Evolutionary conservation across 352 stramenopile species (phyloP), one percentile per base, ranked within the genome.

Genomic region (Globisporangium spiculum): DNA sequence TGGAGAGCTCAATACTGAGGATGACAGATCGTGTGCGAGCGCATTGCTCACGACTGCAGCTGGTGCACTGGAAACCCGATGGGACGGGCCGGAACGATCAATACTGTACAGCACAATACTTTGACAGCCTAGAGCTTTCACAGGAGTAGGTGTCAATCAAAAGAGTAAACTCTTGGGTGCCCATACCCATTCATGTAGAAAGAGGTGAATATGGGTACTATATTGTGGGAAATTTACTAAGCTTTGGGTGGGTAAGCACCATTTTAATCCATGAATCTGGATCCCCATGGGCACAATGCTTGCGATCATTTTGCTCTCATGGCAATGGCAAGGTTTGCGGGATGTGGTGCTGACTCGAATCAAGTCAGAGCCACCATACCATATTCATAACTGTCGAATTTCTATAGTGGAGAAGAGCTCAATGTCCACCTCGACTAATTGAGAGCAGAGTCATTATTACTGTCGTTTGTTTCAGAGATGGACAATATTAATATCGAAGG

Each of bases 31-130:
- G 20, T 26, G 6, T 54, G 48, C 7, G 26, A 52, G 34, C 20
- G 20, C 57, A 52, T 62, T 46, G 32, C 20, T 63, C 20, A 63
- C 30, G 22, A 32, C 32, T 32, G 32, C 57, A 63, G 57, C 20
- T 63, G 32, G 32, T 38, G 57, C 32, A 7, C 3, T 9, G 14
- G 57, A 63, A 63, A 63, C 57, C 57, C 34, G 57, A 63, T 63
- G 57, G 32, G 9, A 27, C 12, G 5, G 55, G 26, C 18, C 2
- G 27, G 14, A 26, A 8, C 50, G 50, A 32, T 44, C 38, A 46
- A 41, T 14, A 41, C 5, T 41, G 36, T 16, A 41, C 30, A 32
- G 4, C 7, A 14, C 34, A 41, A 14, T 32, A 32, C 4, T 32
- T 32, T 32, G 30, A 32, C 30, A 32, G 30, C 30, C 30, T 32